A percentile compares a stretch with the other conserved stretches of the same genome.
phyloP scores from a whole-genome alignment of 768 basidiomycete species.

The Ephemerocybe angulata region DNA sequence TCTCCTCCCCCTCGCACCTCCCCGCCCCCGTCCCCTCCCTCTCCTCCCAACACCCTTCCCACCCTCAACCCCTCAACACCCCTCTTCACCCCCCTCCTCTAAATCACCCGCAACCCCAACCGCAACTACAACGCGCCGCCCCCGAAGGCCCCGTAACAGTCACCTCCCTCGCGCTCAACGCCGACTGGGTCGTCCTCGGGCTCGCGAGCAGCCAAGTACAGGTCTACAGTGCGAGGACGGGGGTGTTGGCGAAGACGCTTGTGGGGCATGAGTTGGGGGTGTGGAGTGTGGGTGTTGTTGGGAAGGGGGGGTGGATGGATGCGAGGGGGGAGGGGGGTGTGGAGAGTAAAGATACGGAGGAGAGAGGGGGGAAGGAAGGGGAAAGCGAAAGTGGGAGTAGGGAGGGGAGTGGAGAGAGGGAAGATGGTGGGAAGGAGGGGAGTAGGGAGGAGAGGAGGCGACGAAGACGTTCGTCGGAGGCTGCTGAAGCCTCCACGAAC shows the following conservation, averaged over 20 bases:
- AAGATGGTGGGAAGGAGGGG: neutral
- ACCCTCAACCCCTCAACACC: neutral
- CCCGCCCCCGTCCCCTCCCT: slow-evolving; percentile 57
- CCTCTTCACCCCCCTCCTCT: neutral
- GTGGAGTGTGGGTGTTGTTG: slow-evolving; percentile 84
- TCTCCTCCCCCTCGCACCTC: no score
- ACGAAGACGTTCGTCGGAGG: no score
- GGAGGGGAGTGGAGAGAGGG: neutral
- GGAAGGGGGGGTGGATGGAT: slow-evolving; percentile 48
- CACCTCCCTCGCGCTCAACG: slow-evolving; percentile 82
- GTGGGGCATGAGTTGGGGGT: slow-evolving; percentile 87
- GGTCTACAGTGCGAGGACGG: slow-evolving; percentile 77
- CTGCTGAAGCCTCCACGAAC: no score
- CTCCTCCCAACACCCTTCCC: neutral
- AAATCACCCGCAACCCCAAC: neutral
- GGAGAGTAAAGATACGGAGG: neutral
- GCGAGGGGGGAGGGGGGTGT: neutral
- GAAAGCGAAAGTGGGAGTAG: neutral
- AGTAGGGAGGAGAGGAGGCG: neutral
- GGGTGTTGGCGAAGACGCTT: slow-evolving; percentile 72
- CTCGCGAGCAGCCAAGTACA: slow-evolving; percentile 84
- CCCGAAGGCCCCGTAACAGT: slow-evolving; percentile 66
- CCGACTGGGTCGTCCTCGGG: slow-evolving; percentile 82
- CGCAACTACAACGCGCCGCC: slow-evolving; percentile 25
- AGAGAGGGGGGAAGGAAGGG: neutral